These are phyloP conservation scores for Apodospora peruviana DNA, from an alignment of 495 filamentous ascomycete species.

Conservation along the genomic window DNA sequence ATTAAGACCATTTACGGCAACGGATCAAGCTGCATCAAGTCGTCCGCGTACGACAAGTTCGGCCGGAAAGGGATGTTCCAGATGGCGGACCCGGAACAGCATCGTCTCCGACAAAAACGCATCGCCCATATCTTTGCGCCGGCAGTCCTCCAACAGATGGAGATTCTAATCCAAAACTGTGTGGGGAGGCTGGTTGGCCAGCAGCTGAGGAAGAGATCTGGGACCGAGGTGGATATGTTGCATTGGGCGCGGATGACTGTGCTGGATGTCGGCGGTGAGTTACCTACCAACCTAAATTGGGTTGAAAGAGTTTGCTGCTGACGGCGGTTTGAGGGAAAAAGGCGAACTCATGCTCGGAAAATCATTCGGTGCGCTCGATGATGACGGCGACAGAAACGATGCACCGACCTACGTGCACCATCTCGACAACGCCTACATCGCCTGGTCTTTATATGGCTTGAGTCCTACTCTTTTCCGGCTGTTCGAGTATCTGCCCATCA, in stretches of 20 bases:
- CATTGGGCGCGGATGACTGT: constrained; percentile 6
- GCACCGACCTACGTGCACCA: constrained; percentile 3
- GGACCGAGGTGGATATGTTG: constrained; percentile 1
- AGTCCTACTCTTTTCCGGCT: background rate
- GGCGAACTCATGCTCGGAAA: background rate
- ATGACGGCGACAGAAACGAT: background rate
- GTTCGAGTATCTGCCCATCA: constrained; percentile 3
- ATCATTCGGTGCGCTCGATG: constrained; percentile 7
- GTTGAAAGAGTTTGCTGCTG: background rate
- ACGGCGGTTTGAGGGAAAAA: background rate
- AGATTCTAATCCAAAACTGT: constrained; percentile 6
- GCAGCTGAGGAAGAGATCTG: background rate
- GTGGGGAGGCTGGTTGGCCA: background rate
- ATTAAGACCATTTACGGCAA: constrained; percentile 29
- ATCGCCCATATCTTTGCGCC: constrained; percentile 6
- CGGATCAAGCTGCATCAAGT: constrained; percentile 11
- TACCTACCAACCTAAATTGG: too few species aligned
- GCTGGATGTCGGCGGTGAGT: constrained; percentile 7
- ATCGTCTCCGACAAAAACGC: constrained; percentile 3
- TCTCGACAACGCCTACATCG: constrained; percentile 6
- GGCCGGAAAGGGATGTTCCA: constrained; percentile 52
- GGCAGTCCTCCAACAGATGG: constrained; percentile 4
- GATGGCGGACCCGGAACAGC: constrained; percentile 27
- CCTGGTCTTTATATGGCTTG: background rate
- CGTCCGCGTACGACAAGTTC: constrained; percentile 51